Evolutionary conservation across 2,329 filamentous ascomycete genomes (phyloP), one percentile per base, ranked within the genome.

Genomic region (Elsinoe perseae): DNA sequence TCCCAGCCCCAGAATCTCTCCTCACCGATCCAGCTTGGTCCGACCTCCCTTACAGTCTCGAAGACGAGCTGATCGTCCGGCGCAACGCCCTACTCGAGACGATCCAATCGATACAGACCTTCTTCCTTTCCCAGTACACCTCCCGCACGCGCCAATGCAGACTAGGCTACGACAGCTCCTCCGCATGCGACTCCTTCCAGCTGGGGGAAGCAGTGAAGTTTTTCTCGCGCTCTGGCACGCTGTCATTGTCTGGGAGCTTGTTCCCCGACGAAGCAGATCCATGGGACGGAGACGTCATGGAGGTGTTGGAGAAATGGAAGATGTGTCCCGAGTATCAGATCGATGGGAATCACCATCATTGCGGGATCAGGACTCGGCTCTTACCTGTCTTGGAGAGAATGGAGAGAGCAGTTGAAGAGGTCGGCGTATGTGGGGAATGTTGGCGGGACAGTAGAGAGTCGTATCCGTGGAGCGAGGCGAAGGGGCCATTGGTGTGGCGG

Each of bases 131-230:
- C 5, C 72, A 86, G 0, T 90, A 89, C 67, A 80, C 81, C 1
- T 86, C 85, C 8, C 80, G 83, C n/a, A 77, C 76, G 25, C 69
- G 75, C 23, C 86, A 89, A 66, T 90, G 87, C 69, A 82, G 82
- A 63, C 77, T 89, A 0, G 86, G 86, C 54, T 90, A 90, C 68
- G 85, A 88, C 64, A 83, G 82, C 1, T 86, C 82, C 59, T 70
- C 79, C 1, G 81, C 85, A 40, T 90, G 87, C 68, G 87, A 91
- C 70, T 84, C 82, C 1, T 91, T 86, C 64, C 87, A 91, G 69
- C 78, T 91, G 1, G 87, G 86, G 20, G 85, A 90, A 70, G 87
- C 87, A 77, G 71, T 89, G 60, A 83, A 82, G 61, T 90, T 90
- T 69, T 79, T 90, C 32, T 72, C 75, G 12, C 77, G 77, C 61